Percentiles rank a stretch among this genome's conserved stretches.
Conservation (phyloP, 305 asterid species). For the Solanum chacoense region DNA sequence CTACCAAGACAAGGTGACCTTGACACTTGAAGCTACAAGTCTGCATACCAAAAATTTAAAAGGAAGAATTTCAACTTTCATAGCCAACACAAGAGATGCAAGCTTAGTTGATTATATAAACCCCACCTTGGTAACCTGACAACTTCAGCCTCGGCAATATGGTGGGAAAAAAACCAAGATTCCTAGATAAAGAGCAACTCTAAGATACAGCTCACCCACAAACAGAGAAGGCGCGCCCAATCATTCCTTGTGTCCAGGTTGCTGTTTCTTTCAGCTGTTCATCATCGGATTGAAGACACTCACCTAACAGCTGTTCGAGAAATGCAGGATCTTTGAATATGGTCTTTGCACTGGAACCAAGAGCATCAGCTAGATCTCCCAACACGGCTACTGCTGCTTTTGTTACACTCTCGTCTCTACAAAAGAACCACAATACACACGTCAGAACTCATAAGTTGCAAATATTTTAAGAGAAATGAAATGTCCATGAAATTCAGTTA, state of each 20-base stretch:
- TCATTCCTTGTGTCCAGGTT: constrained; percentile 80
- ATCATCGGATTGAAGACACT: constrained; percentile 71
- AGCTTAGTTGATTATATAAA: background rate
- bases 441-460: background rate
- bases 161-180: background rate
- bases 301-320: constrained; percentile 45
- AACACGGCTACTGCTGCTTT: constrained; percentile 78
- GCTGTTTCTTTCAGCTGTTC: constrained; percentile 79
- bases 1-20: constrained; percentile 3
- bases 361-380: constrained; percentile 87
- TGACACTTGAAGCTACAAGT: background rate
- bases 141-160: background rate
- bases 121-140: background rate
- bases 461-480: background rate
- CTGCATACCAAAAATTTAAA: background rate
- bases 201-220: constrained; percentile 23
- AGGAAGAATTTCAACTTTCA: background rate
- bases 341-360: constrained; percentile 52
- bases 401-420: constrained; percentile 65
- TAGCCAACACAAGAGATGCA: constrained; percentile 3
- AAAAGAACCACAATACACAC: constrained; percentile 3
- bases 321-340: constrained; percentile 41
- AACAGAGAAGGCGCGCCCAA: constrained; percentile 58
- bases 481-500: background rate
- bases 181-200: background rate